phyloP scores from a whole-genome alignment of 2,329 filamentous ascomycete genomes.

The Colletotrichum sansevieriae region DNA sequence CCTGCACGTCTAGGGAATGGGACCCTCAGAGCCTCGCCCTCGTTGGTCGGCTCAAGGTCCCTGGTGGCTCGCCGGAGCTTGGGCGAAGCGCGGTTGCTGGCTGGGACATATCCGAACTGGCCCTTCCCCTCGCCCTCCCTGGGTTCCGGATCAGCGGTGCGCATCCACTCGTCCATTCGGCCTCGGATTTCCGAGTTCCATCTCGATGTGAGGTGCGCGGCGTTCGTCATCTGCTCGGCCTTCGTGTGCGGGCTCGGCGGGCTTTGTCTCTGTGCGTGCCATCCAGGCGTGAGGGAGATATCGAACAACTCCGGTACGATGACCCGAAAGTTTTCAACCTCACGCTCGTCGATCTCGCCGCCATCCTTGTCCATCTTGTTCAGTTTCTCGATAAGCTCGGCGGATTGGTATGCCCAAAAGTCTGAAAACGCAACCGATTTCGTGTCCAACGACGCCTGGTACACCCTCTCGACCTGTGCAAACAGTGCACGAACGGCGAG shows the following conservation, averaged over 20 bases:
- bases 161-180: constrained; percentile 59
- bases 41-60: background rate
- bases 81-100: background rate
- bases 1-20: constrained; percentile 56
- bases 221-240: constrained; percentile 67
- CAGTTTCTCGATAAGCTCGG: constrained; percentile 42
- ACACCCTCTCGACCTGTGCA: constrained; percentile 61
- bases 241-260: constrained; percentile 60
- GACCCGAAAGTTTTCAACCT: constrained; percentile 61
- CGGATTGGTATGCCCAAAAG: constrained; percentile 51
- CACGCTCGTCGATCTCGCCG: constrained; percentile 40
- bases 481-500: constrained; percentile 57
- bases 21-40: constrained; percentile 47
- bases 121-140: constrained; percentile 17
- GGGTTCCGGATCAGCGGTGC: constrained; percentile 45
- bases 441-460: constrained; percentile 56
- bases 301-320: constrained; percentile 67
- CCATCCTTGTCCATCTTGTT: background rate
- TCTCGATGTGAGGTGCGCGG: constrained; percentile 60
- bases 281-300: constrained; percentile 66
- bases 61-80: background rate
- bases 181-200: constrained; percentile 64
- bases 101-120: constrained; percentile 24
- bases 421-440: constrained; percentile 61
- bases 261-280: constrained; percentile 57